Conservation (phyloP, 2,329 filamentous ascomycete species). For the Aspergillus fructus region DNA sequence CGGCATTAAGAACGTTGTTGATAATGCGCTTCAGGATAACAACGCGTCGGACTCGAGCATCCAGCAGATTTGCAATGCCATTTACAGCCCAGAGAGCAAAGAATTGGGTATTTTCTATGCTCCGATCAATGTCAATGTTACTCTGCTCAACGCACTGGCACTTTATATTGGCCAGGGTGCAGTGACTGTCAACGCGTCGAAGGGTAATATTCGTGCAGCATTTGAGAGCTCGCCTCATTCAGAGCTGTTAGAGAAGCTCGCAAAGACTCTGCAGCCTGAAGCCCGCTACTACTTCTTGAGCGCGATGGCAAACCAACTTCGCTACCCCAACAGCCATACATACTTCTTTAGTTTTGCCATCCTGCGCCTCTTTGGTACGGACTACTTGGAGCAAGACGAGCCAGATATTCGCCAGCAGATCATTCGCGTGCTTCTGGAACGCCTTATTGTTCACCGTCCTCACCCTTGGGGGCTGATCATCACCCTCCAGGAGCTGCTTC, state of each 20-base stretch:
- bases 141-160: constrained; percentile 78
- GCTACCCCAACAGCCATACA: constrained; percentile 85
- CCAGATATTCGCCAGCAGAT: constrained; percentile 86
- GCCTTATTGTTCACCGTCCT: constrained; percentile 82
- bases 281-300: constrained; percentile 80
- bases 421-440: constrained; percentile 81
- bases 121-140: constrained; percentile 66
- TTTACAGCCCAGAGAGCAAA: constrained; percentile 60
- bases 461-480: constrained; percentile 95
- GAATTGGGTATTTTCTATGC: constrained; percentile 66
- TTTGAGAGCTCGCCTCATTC: constrained; percentile 70
- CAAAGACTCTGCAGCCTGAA: constrained; percentile 72
- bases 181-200: constrained; percentile 58
- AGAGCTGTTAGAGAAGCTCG: constrained; percentile 71
- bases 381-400: constrained; percentile 68
- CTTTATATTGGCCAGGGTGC: constrained; percentile 76
- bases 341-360: constrained; percentile 88
- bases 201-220: constrained; percentile 55
- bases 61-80: constrained; percentile 71
- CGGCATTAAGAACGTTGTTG: constrained; percentile 55
- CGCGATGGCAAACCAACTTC: constrained; percentile 86
- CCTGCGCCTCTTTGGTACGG: constrained; percentile 78
- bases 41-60: constrained; percentile 67
- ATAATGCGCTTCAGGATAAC: constrained; percentile 54
- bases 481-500: constrained; percentile 82